These are phyloP conservation scores for Solanum dulcamara DNA, from an alignment of 257 asterid genomes.

Conservation along the genomic window DNA sequence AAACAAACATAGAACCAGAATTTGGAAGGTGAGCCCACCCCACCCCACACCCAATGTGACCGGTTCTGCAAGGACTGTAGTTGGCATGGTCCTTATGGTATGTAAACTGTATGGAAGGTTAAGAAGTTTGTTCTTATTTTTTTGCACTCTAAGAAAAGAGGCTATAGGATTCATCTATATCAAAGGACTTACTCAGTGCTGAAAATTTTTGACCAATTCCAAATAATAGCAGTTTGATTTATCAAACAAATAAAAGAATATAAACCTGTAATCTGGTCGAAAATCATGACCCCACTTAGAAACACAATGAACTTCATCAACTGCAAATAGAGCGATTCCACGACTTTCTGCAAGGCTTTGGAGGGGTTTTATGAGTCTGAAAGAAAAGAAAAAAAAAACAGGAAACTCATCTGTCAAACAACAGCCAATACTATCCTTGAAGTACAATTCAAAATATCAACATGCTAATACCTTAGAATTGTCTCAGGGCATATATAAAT, in stretches of 20 bases:
- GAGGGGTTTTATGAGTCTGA: slow-evolving; percentile 50
- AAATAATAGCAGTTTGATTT: neutral
- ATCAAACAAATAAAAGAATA: slow-evolving; percentile 3
- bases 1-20: neutral
- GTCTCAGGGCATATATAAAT: slow-evolving; percentile 84
- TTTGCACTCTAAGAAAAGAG: neutral
- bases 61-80: neutral
- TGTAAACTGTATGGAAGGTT: neutral
- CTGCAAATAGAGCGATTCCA: slow-evolving; percentile 70
- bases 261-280: slow-evolving; percentile 78
- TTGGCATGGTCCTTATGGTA: neutral
- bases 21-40: neutral
- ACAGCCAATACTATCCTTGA: neutral
- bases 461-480: slow-evolving; percentile 36
- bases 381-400: neutral
- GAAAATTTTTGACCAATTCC: neutral
- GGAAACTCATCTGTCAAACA: slow-evolving; percentile 1
- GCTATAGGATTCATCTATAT: neutral
- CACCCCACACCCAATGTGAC: neutral
- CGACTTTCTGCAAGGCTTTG: slow-evolving; percentile 56
- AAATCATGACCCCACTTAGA: slow-evolving; percentile 93
- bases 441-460: neutral
- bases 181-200: neutral
- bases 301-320: slow-evolving; percentile 80
- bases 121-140: neutral